Percentiles rank a stretch among this genome's conserved stretches.
These are phyloP conservation scores for Cordyceps militaris DNA, from an alignment of 2,329 filamentous ascomycete genomes.

Conservation along the genomic window DNA sequence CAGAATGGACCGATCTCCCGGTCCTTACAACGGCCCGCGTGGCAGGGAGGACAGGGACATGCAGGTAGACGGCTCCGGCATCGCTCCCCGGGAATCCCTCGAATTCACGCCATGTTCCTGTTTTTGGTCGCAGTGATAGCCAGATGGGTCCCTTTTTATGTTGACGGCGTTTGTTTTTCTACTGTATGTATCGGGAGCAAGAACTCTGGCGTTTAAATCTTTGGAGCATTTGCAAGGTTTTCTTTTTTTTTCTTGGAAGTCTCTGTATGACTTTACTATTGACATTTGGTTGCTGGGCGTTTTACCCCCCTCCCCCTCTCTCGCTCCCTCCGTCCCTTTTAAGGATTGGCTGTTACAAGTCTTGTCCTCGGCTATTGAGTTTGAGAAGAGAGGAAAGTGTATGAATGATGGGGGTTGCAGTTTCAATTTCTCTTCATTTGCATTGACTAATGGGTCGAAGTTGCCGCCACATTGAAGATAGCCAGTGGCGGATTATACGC, in stretches of 20 bases:
- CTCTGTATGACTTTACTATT: not conserved
- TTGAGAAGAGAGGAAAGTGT: too few species aligned
- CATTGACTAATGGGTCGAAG: not conserved
- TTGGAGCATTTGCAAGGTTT: not conserved
- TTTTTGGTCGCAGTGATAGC: conserved; percentile 36
- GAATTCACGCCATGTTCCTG: conserved; percentile 47
- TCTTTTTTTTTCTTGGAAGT: not conserved
- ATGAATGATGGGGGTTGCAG: not conserved
- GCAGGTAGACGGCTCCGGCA: not conserved
- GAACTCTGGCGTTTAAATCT: conserved; percentile 2
- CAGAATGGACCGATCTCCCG: not conserved
- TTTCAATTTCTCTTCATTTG: not conserved
- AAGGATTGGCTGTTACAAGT: too few species aligned
- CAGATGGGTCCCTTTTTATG: not conserved
- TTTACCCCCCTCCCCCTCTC: not conserved
- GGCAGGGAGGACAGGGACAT: not conserved
- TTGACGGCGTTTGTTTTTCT: not conserved
- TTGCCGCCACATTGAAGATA: not conserved
- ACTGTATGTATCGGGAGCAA: not conserved
- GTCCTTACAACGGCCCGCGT: not conserved
- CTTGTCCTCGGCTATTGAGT: not conserved
- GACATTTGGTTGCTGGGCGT: not conserved
- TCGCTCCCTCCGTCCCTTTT: not conserved
- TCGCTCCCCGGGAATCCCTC: conserved; percentile 10
- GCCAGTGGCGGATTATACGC: not conserved